Percentiles rank a stretch among this genome's conserved stretches.
These are phyloP conservation scores for Glomus cerebriforme DNA, from an alignment of 192 early-diverging fungal species.

Conservation along the genomic window DNA sequence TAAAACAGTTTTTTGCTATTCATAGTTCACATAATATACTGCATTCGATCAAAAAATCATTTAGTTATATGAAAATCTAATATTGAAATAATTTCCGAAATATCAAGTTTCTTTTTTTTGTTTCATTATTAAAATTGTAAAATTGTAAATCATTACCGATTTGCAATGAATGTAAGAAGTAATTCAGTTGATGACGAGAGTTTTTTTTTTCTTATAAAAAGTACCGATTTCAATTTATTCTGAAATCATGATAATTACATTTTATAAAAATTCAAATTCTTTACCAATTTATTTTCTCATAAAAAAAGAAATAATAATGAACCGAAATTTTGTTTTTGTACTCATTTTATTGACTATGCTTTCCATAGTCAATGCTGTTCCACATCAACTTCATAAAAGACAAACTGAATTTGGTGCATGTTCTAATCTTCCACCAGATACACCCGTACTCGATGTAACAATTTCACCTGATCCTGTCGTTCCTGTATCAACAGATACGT, in stretches of 20 bases:
- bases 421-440: background rate
- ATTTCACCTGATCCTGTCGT: conserved; percentile 28
- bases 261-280: background rate
- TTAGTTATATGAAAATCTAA: too few species aligned
- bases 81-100: too few species aligned
- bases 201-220: conserved; percentile 9
- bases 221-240: background rate
- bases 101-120: too few species aligned
- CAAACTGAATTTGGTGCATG: conserved; percentile 18
- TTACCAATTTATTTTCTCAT: background rate
- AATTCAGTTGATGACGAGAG: too few species aligned
- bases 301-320: background rate
- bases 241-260: background rate
- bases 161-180: too few species aligned
- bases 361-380: conserved; percentile 24
- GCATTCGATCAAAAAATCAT: too few species aligned
- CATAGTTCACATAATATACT: too few species aligned
- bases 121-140: too few species aligned
- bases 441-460: conserved; percentile 17
- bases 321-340: conserved; percentile 3
- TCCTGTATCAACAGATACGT: background rate
- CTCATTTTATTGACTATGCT: conserved; percentile 26
- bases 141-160: too few species aligned
- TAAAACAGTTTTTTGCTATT: too few species aligned
- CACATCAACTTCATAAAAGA: conserved; percentile 26